Conservation (phyloP, 371 early-diverging fungal species). For the Lichtheimia ramosa region DNA sequence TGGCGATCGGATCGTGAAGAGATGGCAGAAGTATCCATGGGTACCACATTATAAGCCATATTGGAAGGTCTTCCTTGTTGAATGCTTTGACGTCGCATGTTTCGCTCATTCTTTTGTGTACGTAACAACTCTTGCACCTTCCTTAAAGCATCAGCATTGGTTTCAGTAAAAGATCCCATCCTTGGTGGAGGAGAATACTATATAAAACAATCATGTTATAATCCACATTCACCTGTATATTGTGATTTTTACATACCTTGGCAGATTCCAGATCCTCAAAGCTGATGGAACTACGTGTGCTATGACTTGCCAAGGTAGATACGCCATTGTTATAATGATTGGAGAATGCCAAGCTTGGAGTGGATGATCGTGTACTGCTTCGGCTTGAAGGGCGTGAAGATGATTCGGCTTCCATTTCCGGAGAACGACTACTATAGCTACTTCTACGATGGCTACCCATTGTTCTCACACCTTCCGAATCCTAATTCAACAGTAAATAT, state of each 20-base stretch:
- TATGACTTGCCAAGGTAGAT: slow-evolving; percentile 24
- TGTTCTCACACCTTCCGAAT: no score
- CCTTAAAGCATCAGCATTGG: slow-evolving; percentile 5
- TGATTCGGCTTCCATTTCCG: slow-evolving; percentile 2
- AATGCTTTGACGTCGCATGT: no score
- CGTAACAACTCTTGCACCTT: slow-evolving; percentile 9
- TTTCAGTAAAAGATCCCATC: neutral
- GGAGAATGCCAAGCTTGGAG: slow-evolving; percentile 11
- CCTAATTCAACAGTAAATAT: no score
- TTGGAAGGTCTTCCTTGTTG: no score
- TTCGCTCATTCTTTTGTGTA: neutral
- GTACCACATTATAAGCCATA: no score
- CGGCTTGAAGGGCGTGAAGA: slow-evolving; percentile 22
- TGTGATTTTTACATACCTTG: slow-evolving; percentile 12
- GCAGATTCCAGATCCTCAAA: slow-evolving; percentile 25
- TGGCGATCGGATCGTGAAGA: neutral
- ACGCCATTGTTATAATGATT: slow-evolving; percentile 5
- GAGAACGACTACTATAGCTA: neutral
- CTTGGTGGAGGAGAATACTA: slow-evolving; percentile 11
- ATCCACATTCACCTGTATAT: neutral
- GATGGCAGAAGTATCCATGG: no score
- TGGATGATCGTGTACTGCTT: slow-evolving; percentile 24
- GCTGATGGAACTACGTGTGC: slow-evolving; percentile 30
- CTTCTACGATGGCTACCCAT: no score
- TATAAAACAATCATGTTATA: neutral